These are phyloP conservation scores for Rhizopogon rudus DNA, from an alignment of 768 basidiomycete genomes.

Conservation along the genomic window DNA sequence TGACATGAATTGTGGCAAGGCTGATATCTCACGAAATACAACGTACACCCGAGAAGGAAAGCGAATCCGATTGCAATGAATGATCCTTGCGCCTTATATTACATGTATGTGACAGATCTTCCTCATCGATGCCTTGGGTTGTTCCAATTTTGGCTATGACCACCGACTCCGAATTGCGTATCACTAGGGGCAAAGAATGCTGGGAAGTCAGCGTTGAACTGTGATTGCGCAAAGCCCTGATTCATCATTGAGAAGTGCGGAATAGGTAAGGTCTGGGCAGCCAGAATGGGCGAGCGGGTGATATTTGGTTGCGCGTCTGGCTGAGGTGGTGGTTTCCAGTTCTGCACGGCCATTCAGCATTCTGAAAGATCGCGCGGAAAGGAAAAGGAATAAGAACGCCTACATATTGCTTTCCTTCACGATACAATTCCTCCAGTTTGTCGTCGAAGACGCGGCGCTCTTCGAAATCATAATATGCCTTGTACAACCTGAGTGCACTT, in stretches of 20 bases:
- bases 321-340: constrained; percentile 51
- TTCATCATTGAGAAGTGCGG: constrained; percentile 26
- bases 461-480: constrained; percentile 74
- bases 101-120: not conserved
- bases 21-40: not conserved
- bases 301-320: constrained; percentile 6
- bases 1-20: not conserved
- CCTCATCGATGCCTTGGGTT: not conserved
- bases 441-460: constrained; percentile 75
- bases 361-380: not conserved
- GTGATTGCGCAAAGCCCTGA: constrained; percentile 15
- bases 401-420: constrained; percentile 71
- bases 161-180: constrained; percentile 7
- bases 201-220: constrained; percentile 10
- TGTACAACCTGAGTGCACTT: constrained; percentile 81
- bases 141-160: not conserved
- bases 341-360: constrained; percentile 26
- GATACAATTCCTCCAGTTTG: constrained; percentile 82
- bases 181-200: constrained; percentile 18
- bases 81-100: not conserved
- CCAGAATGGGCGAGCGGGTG: constrained; percentile 1
- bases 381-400: constrained; percentile 19
- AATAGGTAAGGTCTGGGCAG: constrained; percentile 8
- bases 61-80: not conserved
- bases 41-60: not conserved